Evolutionary conservation across 768 basidiomycete species (phyloP).

Genomic region (Clathrus columnatus): DNA sequence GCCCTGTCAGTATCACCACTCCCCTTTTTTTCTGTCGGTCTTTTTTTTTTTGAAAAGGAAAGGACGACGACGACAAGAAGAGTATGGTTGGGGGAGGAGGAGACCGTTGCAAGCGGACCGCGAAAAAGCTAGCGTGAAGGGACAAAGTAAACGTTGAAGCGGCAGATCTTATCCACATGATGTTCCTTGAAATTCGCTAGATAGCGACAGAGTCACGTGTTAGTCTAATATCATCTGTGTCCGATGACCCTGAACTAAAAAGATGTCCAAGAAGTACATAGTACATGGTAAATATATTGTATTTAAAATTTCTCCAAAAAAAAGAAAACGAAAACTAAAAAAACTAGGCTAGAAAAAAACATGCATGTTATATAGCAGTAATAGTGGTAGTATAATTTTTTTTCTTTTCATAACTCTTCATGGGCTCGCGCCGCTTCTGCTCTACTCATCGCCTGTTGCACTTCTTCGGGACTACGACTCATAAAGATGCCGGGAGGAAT

Average conservation of each 20-base stretch:
- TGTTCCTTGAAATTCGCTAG: neutral
- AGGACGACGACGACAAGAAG: neutral
- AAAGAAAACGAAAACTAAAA: conserved; percentile 1
- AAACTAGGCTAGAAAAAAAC: neutral
- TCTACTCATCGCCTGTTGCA: conserved; percentile 9
- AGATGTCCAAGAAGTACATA: neutral
- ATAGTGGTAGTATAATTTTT: neutral
- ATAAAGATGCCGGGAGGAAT: conserved; percentile 5
- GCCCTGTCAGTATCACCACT: too few relatives aligned
- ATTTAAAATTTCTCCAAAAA: neutral
- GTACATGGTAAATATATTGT: neutral
- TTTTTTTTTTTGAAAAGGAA: neutral
- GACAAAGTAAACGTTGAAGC: neutral
- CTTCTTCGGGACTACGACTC: conserved; percentile 10
- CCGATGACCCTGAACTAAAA: neutral
- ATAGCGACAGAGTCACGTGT: neutral
- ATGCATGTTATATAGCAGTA: neutral
- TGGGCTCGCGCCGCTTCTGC: conserved; percentile 12
- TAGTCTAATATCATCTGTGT: neutral
- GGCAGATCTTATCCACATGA: neutral
- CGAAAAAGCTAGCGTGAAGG: neutral
- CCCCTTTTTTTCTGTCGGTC: too few relatives aligned
- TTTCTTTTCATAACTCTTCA: conserved; percentile 2
- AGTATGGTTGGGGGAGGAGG: neutral
- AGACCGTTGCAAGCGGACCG: too few relatives aligned